Evolutionary conservation across 1,284 basidiomycete species (phyloP), one percentile per base, ranked within the genome.

Genomic region (Neonothopanus nambi): DNA sequence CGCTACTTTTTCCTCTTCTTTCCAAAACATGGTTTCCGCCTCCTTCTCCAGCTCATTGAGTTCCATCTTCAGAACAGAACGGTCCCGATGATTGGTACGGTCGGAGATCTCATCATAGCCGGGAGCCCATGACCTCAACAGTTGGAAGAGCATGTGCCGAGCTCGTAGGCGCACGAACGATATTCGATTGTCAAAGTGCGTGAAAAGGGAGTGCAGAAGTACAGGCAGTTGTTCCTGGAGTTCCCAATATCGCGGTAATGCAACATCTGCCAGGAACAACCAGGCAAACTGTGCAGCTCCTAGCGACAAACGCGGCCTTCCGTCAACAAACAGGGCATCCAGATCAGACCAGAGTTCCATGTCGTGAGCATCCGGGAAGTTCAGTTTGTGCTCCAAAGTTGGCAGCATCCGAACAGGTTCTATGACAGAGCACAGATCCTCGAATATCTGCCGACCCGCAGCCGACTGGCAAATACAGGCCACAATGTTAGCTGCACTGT

Each of bases 261-360:
- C 82, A 30, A 93, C 81, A 61, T 95, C 91, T 1, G 89, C 86
- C 21, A 96, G 78, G 64, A 95, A 94, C 5, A 95, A 75, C 67
- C 95, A 80, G 0, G 94, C 93, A 63, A 93, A 90, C 65, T 96
- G 94, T 1, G 92, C 93, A 0, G 90, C 83, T 15, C 85, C 86
- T 40, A 96, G 69, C 55, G 86, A 66, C 53, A 87, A 69, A 18
- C 84, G 75, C 7, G 88, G 88, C 54, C 88, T 80, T 52, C 84
- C 78, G 43, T 81, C 86, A 0, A 82, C 78, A 62, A 91, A 90
- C n/a, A 91, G 65, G 9, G 82, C 79, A 59, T 87, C 85, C 26
- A 91, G 77, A 63, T 88, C 78, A 45, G 87, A 81, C 87, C 87
- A 89, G 4, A 89, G 64, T 51, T 87, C 84, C 59, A 88, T 76